Evolutionary conservation across 495 filamentous ascomycete species (phyloP).

Genomic region (Podospora conica): DNA sequence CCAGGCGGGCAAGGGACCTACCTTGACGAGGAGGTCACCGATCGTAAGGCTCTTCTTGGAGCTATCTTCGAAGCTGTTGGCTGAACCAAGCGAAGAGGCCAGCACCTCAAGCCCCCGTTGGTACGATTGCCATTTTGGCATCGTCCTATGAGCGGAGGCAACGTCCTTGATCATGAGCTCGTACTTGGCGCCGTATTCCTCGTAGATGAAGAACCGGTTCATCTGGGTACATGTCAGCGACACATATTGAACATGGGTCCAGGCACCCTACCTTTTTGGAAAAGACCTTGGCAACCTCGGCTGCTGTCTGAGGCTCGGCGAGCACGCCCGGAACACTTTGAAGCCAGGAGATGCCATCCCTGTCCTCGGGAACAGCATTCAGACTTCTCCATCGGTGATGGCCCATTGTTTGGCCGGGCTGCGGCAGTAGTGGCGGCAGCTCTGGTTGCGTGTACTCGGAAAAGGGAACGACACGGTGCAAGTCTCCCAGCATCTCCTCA

Average conservation of each 20-base stretch:
- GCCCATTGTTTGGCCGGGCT: constrained; percentile 17
- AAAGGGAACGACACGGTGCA: constrained; percentile 55
- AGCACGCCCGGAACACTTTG: constrained; percentile 47
- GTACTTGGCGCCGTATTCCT: constrained; percentile 83
- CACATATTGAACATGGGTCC: not conserved
- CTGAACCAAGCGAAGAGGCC: constrained; percentile 65
- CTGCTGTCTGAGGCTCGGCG: constrained; percentile 64
- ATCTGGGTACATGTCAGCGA: constrained; percentile 47
- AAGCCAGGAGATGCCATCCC: constrained; percentile 35
- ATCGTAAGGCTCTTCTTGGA: constrained; percentile 70
- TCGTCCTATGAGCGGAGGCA: constrained; percentile 56
- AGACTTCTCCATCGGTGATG: constrained; percentile 56
- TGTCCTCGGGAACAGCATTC: constrained; percentile 52
- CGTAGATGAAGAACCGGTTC: constrained; percentile 74
- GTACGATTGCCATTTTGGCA: constrained; percentile 72
- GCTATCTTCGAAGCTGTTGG: constrained; percentile 55
- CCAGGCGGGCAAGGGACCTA: constrained; percentile 25
- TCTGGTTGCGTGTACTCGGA: constrained; percentile 53
- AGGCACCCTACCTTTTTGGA: constrained; percentile 53
- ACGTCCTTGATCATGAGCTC: constrained; percentile 75
- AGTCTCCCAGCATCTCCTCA: constrained; percentile 60
- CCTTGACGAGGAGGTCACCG: constrained; percentile 88
- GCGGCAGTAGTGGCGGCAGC: constrained; percentile 13
- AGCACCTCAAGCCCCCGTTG: constrained; percentile 86
- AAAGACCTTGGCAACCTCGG: constrained; percentile 73